phyloP scores from a whole-genome alignment of 2,329 filamentous ascomycete genomes.

The Shiraia sp. region DNA sequence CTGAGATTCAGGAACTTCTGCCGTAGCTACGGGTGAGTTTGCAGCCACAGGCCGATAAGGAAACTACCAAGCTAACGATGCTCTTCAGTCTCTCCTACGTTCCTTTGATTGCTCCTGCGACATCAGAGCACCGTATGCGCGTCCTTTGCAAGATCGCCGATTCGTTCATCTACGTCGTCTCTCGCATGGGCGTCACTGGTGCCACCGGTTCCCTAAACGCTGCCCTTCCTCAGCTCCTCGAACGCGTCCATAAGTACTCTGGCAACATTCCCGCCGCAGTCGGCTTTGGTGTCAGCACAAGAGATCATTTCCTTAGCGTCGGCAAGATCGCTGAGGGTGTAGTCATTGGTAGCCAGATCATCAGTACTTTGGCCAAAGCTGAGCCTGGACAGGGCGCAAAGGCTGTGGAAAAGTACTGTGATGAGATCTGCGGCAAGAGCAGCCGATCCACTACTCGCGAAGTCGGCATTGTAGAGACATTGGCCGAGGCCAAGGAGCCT shows the following conservation, averaged over 20 bases:
- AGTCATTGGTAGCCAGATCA: constrained; percentile 94
- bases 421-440: constrained; percentile 67
- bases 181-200: constrained; percentile 94
- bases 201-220: constrained; percentile 81
- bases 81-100: constrained; percentile 79
- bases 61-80: constrained; percentile 14
- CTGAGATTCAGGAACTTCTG: constrained; percentile 87
- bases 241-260: constrained; percentile 88
- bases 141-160: constrained; percentile 95
- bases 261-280: constrained; percentile 89
- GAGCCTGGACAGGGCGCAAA: constrained; percentile 67
- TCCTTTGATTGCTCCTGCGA: constrained; percentile 92
- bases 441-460: constrained; percentile 62
- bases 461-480: constrained; percentile 70
- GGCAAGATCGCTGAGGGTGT: constrained; percentile 87
- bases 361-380: constrained; percentile 76
- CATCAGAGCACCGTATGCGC: constrained; percentile 91
- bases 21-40: constrained; percentile 69
- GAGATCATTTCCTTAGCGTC: constrained; percentile 88
- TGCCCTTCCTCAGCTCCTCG: constrained; percentile 78
- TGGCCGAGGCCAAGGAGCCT: constrained; percentile 63
- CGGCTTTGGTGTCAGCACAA: constrained; percentile 93
- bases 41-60: constrained; percentile 6
- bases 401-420: constrained; percentile 84
- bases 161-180: constrained; percentile 98